phyloP scores from a whole-genome alignment of 768 basidiomycete species.

The Serendipita sp. region DNA sequence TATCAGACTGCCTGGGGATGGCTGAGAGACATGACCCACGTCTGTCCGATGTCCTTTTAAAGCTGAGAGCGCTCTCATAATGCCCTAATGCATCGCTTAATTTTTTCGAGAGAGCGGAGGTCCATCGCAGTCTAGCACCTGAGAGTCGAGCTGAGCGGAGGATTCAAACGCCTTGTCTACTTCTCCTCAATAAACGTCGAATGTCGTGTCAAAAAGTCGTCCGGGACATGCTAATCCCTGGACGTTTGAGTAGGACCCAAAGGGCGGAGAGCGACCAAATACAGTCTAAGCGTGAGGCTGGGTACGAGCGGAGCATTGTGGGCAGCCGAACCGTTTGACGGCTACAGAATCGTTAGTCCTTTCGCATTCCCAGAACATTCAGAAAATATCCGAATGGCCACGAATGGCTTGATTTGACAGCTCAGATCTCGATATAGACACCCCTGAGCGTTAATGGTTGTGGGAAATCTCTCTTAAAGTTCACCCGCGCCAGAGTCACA shows the following conservation, averaged over 20 bases:
- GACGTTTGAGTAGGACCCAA: background rate
- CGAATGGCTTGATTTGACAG: too few relatives aligned
- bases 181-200: background rate
- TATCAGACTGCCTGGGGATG: background rate
- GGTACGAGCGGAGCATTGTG: background rate
- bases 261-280: background rate
- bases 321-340: background rate
- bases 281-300: background rate
- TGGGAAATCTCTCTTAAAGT: too few relatives aligned
- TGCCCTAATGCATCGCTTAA: too few relatives aligned
- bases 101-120: background rate
- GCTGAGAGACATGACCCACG: background rate
- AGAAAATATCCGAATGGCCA: background rate
- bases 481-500: too few relatives aligned
- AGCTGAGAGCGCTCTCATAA: too few relatives aligned
- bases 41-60: too few relatives aligned
- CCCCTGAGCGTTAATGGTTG: too few relatives aligned
- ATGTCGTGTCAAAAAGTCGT: background rate
- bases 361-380: background rate
- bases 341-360: background rate
- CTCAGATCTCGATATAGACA: too few relatives aligned
- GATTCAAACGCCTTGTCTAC: too few relatives aligned
- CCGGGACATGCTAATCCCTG: background rate
- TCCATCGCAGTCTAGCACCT: background rate
- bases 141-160: background rate